A percentile compares a stretch with the other conserved stretches of the same genome.
Evolutionary conservation across 768 basidiomycete species (phyloP).

Genomic region (Mycena maculata): DNA sequence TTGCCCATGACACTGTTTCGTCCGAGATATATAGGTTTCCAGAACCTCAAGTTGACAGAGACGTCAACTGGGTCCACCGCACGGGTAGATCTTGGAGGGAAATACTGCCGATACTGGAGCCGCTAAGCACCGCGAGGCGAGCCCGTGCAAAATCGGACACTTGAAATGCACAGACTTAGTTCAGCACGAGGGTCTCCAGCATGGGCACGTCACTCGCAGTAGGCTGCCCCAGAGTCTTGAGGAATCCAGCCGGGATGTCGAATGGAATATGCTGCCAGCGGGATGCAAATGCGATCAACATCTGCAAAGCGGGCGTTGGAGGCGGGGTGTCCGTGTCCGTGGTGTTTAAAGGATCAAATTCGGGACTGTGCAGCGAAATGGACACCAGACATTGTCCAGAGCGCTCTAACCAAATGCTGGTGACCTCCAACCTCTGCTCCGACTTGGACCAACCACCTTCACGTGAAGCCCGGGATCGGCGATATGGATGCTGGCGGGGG

Average conservation of each 20-base stretch:
- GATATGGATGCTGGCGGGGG: slow-evolving; percentile 35
- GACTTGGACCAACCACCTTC: neutral
- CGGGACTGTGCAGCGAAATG: neutral
- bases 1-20: neutral
- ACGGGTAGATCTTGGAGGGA: neutral
- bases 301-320: no score
- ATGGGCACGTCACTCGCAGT: neutral
- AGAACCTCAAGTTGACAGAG: neutral
- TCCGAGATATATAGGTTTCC: neutral
- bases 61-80: neutral
- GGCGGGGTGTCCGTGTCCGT: neutral
- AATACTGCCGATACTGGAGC: neutral
- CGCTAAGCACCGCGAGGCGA: neutral
- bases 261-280: neutral
- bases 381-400: neutral
- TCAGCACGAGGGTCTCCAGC: neutral
- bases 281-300: neutral
- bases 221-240: neutral
- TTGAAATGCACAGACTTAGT: no score
- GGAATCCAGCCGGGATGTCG: neutral
- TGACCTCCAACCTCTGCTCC: neutral
- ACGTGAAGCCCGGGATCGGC: slow-evolving; percentile 1
- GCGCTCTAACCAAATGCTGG: neutral
- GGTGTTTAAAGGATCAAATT: neutral
- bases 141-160: neutral